Percentiles rank a stretch among this genome's conserved stretches.
These are phyloP conservation scores for Chaetomium strumarium DNA, from an alignment of 2,329 filamentous ascomycete genomes.

Conservation along the genomic window DNA sequence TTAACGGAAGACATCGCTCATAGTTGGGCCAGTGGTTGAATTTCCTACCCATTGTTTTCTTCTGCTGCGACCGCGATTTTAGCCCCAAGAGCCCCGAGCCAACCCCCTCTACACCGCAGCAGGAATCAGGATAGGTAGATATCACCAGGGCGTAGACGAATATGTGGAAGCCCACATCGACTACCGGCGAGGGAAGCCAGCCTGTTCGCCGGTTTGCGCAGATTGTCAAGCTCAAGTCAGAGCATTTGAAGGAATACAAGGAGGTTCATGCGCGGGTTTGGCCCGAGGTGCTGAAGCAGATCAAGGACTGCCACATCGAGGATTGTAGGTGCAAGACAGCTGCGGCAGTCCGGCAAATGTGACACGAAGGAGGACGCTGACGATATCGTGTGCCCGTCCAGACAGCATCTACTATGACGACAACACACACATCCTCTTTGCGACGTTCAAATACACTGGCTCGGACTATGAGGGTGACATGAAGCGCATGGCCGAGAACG, in stretches of 20 bases:
- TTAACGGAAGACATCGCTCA: too few relatives aligned
- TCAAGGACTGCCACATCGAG: constrained; percentile 66
- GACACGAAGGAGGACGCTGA: too few relatives aligned
- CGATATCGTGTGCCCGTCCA: constrained; percentile 26
- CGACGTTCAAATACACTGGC: constrained; percentile 73
- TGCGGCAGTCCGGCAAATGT: too few relatives aligned
- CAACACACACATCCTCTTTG: constrained; percentile 59
- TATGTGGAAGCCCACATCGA: too few relatives aligned
- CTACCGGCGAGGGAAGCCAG: too few relatives aligned
- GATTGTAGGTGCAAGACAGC: constrained; percentile 51
- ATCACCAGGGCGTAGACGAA: too few relatives aligned
- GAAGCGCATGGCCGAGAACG: constrained; percentile 67
- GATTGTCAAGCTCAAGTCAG: constrained; percentile 65
- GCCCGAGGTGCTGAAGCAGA: constrained; percentile 71
- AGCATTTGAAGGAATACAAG: constrained; percentile 64
- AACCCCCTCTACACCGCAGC: too few relatives aligned
- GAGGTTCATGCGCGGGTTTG: constrained; percentile 67
- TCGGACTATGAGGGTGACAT: constrained; percentile 68
- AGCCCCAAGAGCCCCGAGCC: too few relatives aligned
- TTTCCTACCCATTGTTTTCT: too few relatives aligned
- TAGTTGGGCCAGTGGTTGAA: too few relatives aligned
- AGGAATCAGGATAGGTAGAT: too few relatives aligned
- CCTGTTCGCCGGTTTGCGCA: constrained; percentile 55
- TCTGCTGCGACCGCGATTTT: too few relatives aligned
- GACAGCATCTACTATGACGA: constrained; percentile 70